phyloP scores from a whole-genome alignment of 768 basidiomycete species.

The Leccinum sublutescens region DNA sequence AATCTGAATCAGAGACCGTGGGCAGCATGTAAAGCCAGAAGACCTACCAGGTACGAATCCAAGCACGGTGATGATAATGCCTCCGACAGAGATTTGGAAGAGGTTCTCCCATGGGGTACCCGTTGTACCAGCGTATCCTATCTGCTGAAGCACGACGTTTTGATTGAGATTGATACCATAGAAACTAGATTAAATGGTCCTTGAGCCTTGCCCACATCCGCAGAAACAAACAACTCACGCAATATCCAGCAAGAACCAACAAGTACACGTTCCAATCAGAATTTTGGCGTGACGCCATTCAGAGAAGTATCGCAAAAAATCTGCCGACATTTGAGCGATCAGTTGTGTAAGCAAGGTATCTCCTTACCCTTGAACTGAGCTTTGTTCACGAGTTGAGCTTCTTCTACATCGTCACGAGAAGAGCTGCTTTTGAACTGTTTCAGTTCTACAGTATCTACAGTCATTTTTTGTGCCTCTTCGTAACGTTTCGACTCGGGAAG shows the following conservation, averaged over 20 bases:
- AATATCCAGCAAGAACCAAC: conserved; percentile 78
- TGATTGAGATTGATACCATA: conserved; percentile 79
- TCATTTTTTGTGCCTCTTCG: conserved; percentile 37
- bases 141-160: conserved; percentile 71
- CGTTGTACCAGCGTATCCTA: conserved; percentile 59
- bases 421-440: conserved; percentile 29
- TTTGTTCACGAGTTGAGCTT: conserved; percentile 38
- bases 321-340: conserved; percentile 29
- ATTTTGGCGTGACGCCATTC: conserved; percentile 70
- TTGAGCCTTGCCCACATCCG: neutral
- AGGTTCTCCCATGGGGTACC: conserved; percentile 64
- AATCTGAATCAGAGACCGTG: neutral
- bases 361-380: conserved; percentile 50
- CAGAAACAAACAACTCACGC: conserved; percentile 38
- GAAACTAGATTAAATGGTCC: conserved; percentile 42
- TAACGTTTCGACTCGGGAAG: conserved; percentile 67
- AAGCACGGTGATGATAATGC: conserved; percentile 68
- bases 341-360: neutral
- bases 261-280: conserved; percentile 62
- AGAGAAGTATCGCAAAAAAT: conserved; percentile 66
- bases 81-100: conserved; percentile 65
- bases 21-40: neutral
- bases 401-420: neutral
- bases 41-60: conserved; percentile 72
- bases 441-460: conserved; percentile 30